phyloP scores from a whole-genome alignment of 148 eudicot genomes.

The Talinum fruticosum region DNA sequence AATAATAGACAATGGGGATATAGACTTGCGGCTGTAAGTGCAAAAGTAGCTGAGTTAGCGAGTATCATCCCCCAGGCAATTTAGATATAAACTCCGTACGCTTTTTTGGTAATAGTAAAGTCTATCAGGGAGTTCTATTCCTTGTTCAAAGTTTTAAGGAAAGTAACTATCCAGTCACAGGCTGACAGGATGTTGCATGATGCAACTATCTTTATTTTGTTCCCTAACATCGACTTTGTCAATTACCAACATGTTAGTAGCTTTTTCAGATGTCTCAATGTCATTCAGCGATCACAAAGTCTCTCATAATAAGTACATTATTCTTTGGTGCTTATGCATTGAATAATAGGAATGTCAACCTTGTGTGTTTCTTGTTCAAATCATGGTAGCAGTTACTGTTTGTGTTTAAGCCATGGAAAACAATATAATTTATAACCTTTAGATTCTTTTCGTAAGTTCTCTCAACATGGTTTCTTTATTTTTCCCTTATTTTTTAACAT shows the following conservation, averaged over 20 bases:
- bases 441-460: not conserved
- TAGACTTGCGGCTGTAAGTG: no score
- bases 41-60: not conserved
- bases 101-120: not conserved
- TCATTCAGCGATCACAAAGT: not conserved
- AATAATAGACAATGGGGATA: no score
- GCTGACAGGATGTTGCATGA: no score
- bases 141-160: no score
- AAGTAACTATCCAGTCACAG: no score
- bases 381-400: not conserved
- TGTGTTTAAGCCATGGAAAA: not conserved
- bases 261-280: not conserved
- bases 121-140: not conserved
- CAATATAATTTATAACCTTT: no score
- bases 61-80: not conserved
- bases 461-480: not conserved
- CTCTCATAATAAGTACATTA: not conserved
- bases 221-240: no score
- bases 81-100: not conserved
- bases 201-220: no score
- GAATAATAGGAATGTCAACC: not conserved
- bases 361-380: not conserved
- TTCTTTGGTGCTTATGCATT: not conserved
- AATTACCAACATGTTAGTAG: not conserved
- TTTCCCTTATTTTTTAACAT: not conserved